These are phyloP conservation scores for Apiospora hydei DNA, from an alignment of 2,329 filamentous ascomycete genomes.

Conservation along the genomic window DNA sequence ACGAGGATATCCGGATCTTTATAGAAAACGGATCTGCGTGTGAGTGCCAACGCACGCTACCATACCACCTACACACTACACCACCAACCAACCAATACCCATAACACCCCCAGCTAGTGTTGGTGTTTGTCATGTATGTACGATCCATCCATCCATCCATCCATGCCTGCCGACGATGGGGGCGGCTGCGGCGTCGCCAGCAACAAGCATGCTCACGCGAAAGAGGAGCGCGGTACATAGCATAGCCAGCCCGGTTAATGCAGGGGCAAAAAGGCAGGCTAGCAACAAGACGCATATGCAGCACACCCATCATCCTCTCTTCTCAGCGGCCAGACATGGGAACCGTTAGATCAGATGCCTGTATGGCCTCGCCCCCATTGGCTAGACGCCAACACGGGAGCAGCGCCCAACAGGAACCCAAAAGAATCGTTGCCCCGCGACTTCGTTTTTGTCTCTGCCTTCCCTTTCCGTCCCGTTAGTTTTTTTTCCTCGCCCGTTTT, in stretches of 20 bases:
- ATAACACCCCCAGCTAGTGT: neutral
- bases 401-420: neutral
- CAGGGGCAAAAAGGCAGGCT: neutral
- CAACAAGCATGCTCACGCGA: neutral
- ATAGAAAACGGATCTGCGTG: neutral
- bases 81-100: neutral
- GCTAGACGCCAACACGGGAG: neutral
- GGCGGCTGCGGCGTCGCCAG: neutral
- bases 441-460: neutral
- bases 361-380: neutral
- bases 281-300: conserved; percentile 5
- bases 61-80: neutral
- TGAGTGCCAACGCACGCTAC: neutral
- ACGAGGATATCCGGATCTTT: conserved; percentile 7
- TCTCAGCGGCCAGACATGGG: neutral
- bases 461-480: neutral
- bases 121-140: neutral
- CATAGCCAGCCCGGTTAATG: neutral
- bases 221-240: neutral
- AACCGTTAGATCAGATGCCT: neutral
- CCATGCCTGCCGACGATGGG: neutral
- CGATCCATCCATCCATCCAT: neutral
- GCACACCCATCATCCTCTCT: neutral
- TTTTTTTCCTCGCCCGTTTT: neutral
- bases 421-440: neutral